Base-by-base conservation (phyloP, 129 eudicot genomes). In the Flaveria linearis region DNA sequence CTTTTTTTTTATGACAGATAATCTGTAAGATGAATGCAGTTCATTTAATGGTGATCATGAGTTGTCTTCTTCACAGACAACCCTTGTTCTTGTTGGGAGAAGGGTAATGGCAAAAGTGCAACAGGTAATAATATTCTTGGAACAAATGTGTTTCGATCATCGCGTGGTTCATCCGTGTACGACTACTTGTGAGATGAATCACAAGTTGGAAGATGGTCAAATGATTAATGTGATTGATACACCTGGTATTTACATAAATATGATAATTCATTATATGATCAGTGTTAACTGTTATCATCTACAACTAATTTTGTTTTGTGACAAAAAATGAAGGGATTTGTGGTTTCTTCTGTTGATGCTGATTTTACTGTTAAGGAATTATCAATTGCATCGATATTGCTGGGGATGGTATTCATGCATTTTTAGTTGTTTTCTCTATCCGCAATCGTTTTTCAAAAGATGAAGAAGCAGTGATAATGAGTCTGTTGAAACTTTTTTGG, bases 31-130 rank as follows among this genome's bases (percentile, higher is more conserved):
- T 92, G 97, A 89, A 89, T 22, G 91, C 87, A 72, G 81, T 74
- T 78, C 84, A 22, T 45, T 87, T 39, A 85, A 80, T 4, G 89
- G 82, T 45, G 87, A 88, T 53, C 82, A 85, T 85, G 88, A 83
- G 77, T 56, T 84, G 5, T 17, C 82, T 49, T 60, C 85, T 13
- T 65, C 82, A 39, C 77, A 83, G 9, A 92, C 0, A 28, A 28
- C 96, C 6, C 77, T 90, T 30, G 92, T 92, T 72, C 72, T 92
- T 65, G 86, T 88, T 74, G 96, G 98, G 12, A 83, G 85, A 43
- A 88, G 0, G 98, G 98, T 2, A 85, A 86, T 69, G 98, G 98
- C 3, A 92, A 90, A 77, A 94, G 98, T 81, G 98, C 98, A n/a
- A 94, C 96, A 1, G 97, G 96, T 14, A 91, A 94, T 82, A 91